phyloP scores from a whole-genome alignment of 2,329 filamentous ascomycete genomes.

The Xylariaceae sp. region DNA sequence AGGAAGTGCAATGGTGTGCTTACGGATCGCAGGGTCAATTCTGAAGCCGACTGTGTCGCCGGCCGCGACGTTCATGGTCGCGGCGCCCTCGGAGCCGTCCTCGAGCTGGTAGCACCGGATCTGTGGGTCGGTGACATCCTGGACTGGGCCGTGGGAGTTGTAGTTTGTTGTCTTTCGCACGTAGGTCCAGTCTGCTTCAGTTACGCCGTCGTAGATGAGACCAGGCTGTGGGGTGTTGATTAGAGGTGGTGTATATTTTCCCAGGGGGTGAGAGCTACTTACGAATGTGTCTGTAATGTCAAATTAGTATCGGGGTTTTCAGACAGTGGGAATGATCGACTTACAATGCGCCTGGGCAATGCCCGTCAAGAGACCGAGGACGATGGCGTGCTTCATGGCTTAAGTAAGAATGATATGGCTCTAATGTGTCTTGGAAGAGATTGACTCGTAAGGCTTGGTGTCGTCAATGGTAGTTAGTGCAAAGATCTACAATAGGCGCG shows the following conservation, averaged over 20 bases:
- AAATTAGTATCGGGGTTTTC: constrained; percentile 1
- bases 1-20: neutral
- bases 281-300: constrained; percentile 25
- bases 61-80: constrained; percentile 34
- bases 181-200: constrained; percentile 32
- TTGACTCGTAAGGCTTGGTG: neutral
- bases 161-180: constrained; percentile 39
- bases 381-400: constrained; percentile 22
- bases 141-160: constrained; percentile 34
- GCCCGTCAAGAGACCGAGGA: constrained; percentile 19
- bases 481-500: too few relatives aligned
- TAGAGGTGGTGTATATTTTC: neutral
- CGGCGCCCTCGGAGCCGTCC: constrained; percentile 29
- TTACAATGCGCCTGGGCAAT: constrained; percentile 28
- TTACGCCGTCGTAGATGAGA: constrained; percentile 24
- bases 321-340: neutral
- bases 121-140: constrained; percentile 31
- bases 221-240: constrained; percentile 17
- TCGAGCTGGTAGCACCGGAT: constrained; percentile 37
- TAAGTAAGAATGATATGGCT: neutral
- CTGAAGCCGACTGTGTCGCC: constrained; percentile 36
- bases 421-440: neutral
- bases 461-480: too few relatives aligned
- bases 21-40: constrained; percentile 30
- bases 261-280: neutral